phyloP scores from a whole-genome alignment of 2,329 filamentous ascomycete species.

The Fusarium verrucosum region DNA sequence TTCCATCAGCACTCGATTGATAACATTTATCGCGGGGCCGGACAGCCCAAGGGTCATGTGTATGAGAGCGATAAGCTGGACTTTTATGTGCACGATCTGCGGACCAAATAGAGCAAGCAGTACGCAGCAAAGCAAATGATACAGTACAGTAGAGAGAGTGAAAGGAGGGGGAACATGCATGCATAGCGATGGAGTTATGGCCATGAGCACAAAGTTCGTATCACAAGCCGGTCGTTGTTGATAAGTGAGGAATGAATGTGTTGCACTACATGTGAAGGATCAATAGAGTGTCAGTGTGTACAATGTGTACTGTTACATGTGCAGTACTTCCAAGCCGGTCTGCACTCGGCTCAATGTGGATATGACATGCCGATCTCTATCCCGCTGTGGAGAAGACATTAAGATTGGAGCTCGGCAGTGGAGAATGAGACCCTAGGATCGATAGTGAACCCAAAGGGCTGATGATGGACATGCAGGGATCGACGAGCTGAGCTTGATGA shows the following conservation, averaged over 20 bases:
- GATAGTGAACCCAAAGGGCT: conserved; percentile 11
- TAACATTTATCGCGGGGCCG: conserved; percentile 81
- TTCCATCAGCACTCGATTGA: conserved; percentile 79
- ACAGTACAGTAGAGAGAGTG: neutral
- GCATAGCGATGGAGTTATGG: conserved; percentile 41
- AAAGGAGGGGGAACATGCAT: neutral
- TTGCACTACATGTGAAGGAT: neutral
- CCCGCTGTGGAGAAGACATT: conserved; percentile 12
- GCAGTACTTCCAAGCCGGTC: neutral
- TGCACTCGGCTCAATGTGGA: conserved; percentile 2
- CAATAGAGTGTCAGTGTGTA: neutral
- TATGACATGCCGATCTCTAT: neutral
- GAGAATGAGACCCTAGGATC: neutral
- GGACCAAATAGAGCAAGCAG: conserved; percentile 44
- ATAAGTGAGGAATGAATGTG: neutral
- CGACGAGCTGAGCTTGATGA: conserved; percentile 28
- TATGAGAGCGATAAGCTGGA: conserved; percentile 73
- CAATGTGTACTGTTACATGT: neutral
- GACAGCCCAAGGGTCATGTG: conserved; percentile 73
- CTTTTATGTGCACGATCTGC: conserved; percentile 65
- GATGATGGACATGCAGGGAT: conserved; percentile 15
- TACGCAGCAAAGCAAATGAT: no score
- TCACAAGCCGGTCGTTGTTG: neutral
- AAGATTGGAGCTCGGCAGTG: conserved; percentile 17
- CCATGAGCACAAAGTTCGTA: neutral